Base-by-base conservation (phyloP, 2,329 filamentous ascomycete genomes). In the Aureobasidium sp. region DNA sequence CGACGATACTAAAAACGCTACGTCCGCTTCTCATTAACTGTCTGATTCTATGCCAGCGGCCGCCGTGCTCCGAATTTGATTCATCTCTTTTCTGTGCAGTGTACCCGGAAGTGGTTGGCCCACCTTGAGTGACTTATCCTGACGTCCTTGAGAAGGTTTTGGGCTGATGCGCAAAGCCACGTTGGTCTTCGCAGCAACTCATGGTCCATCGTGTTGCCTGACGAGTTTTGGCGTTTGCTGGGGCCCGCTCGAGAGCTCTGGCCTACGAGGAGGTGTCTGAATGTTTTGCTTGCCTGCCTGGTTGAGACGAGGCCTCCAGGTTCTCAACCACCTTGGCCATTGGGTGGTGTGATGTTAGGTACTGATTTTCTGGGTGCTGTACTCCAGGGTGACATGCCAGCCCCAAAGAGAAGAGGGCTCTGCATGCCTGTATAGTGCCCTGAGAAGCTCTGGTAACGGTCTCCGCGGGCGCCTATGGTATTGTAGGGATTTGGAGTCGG, bases 321-420 rank as follows among this genome's bases (percentile, higher is more conserved):
- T 17, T 23, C 13, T 55, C 51, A 55, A n/a, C 63, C 61, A 37
- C 51, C 58, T 49, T 62, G 63, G 9, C 61, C 63, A 37, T 64
- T 64, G n/a, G 63, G 63, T 10, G 63, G 61, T 33, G 63, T 64
- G 5, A 54, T n/a, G 31, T 61, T 64, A 5, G 57, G 38, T 13
- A 51, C 29, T n/a, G 61, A 60, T 37, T 47, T 60, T 10, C 53
- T 43, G 43, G 63, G 58, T 25, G 29, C 47, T 8, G 68, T 65
- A 51, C 71, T 70, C 73, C 73, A 78, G 5, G 73, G 71, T 61
- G 72, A 73, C 29, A 67, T 67, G 4, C 66, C 70, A 38, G 69
- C 69, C 15, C 70, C 74, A 62, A 77, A 78, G 6, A 77, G 67
- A 33, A 77, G 57, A 9, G 75, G 74, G 61, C 73, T 77, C 8